These are phyloP conservation scores for Mediolabrus comicus DNA, from an alignment of 108 stramenopile genomes.

Conservation along the genomic window DNA sequence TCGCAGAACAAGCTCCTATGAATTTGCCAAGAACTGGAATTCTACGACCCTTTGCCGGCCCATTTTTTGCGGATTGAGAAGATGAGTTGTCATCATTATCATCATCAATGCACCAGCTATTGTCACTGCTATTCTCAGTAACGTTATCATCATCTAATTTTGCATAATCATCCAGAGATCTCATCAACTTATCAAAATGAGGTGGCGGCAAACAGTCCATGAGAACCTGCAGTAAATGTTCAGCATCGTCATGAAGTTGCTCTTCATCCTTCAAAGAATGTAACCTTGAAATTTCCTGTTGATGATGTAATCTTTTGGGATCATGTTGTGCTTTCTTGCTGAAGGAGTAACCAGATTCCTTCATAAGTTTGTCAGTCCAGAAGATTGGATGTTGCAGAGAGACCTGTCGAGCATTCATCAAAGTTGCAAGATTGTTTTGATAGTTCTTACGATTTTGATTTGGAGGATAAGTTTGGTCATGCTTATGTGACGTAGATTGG, in stretches of 20 bases:
- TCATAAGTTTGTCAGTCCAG: conserved; percentile 25
- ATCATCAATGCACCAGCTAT: conserved; percentile 11
- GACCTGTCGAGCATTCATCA: conserved; percentile 35
- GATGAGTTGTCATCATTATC: background rate
- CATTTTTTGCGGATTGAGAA: background rate
- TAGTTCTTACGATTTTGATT: conserved; percentile 36
- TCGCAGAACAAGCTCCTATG: conserved; percentile 7
- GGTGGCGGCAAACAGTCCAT: conserved; percentile 24
- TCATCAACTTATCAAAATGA: conserved; percentile 43
- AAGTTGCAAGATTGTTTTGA: conserved; percentile 12
- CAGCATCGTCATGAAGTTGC: conserved; percentile 21
- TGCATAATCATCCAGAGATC: conserved; percentile 16
- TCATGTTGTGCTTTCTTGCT: background rate
- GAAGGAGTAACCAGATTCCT: conserved; percentile 5
- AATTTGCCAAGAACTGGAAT: conserved; percentile 23
- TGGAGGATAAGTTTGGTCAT: conserved; percentile 41
- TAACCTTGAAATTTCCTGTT: background rate
- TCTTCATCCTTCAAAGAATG: conserved; percentile 18
- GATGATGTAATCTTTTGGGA: background rate
- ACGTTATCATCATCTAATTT: conserved; percentile 10
- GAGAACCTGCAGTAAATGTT: conserved; percentile 22
- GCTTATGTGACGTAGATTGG: conserved; percentile 4
- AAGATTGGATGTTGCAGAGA: conserved; percentile 22
- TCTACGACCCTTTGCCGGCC: conserved; percentile 7
- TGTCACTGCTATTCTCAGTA: background rate